Conservation (phyloP, 352 stramenopile genomes). For the Pythium grandisporangium region DNA sequence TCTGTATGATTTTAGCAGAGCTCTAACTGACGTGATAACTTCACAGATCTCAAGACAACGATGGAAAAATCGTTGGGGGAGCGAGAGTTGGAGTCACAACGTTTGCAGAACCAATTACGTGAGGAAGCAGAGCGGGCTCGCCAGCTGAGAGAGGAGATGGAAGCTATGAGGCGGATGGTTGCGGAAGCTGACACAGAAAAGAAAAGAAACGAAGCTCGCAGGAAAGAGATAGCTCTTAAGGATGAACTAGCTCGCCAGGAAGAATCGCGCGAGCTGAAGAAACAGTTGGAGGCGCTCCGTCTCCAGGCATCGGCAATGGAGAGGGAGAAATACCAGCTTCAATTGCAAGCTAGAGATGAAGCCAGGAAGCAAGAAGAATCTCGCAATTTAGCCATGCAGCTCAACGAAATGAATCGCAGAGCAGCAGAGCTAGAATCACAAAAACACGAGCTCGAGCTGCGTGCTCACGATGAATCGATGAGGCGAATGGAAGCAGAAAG, state of each 20-base stretch:
- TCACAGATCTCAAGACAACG: conserved; percentile 39
- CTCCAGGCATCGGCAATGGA: conserved; percentile 33
- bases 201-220: conserved; percentile 22
- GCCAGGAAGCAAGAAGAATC: conserved; percentile 16
- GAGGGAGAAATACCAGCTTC: conserved; percentile 32
- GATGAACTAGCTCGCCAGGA: conserved; percentile 29
- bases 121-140: conserved; percentile 46
- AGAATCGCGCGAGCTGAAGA: conserved; percentile 30
- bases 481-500: conserved; percentile 56
- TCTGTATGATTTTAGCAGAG: too few relatives aligned
- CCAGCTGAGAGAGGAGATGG: conserved; percentile 41
- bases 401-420: conserved; percentile 28
- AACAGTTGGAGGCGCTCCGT: conserved; percentile 50
- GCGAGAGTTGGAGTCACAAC: conserved; percentile 59
- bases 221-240: conserved; percentile 19
- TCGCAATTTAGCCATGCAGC: conserved; percentile 5
- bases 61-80: conserved; percentile 58
- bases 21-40: too few relatives aligned
- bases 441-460: conserved; percentile 31
- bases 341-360: conserved; percentile 38
- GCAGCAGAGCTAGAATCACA: conserved; percentile 43
- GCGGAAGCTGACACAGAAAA: conserved; percentile 34
- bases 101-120: conserved; percentile 46
- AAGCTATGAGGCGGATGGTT: conserved; percentile 37
- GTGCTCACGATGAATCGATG: conserved; percentile 34